Percentiles rank a stretch among this genome's conserved stretches.
phyloP scores from a whole-genome alignment of 306 rosid genomes.

The Glycine tomentella region DNA sequence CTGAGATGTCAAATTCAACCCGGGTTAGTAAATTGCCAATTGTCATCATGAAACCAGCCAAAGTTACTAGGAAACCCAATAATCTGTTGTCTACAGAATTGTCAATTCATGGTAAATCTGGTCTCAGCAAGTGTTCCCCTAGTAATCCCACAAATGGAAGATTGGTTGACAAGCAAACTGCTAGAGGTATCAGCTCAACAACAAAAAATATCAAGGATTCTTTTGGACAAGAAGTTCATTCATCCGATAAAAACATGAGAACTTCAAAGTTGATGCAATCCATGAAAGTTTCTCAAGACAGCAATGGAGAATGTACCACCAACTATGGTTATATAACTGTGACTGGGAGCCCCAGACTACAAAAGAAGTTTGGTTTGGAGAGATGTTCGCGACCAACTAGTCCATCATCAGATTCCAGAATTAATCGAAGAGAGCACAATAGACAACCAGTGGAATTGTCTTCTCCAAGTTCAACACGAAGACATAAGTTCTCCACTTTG shows the following conservation, averaged over 20 bases:
- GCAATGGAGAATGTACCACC: conserved; percentile 46
- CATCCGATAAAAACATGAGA: conserved; percentile 51
- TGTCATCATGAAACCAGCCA: conserved; percentile 69
- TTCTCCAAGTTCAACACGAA: conserved; percentile 55
- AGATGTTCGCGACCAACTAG: conserved; percentile 62
- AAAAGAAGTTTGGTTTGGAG: conserved; percentile 64
- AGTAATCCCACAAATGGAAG: conserved; percentile 52
- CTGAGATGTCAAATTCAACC: conserved; percentile 50
- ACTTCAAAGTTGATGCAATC: conserved; percentile 52
- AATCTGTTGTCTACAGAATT: conserved; percentile 44
- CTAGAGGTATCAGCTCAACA: conserved; percentile 50
- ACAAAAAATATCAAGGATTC: conserved; percentile 46
- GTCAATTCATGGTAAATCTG: conserved; percentile 47
- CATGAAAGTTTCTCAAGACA: conserved; percentile 47
- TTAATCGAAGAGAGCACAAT: conserved; percentile 52
- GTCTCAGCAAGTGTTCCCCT: conserved; percentile 42
- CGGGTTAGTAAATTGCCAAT: conserved; percentile 56
- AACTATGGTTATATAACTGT: conserved; percentile 51
- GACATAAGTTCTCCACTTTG: conserved; percentile 54
- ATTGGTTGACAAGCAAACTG: conserved; percentile 53
- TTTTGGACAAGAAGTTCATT: conserved; percentile 42
- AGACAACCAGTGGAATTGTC: conserved; percentile 49
- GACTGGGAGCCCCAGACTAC: conserved; percentile 66
- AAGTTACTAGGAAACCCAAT: conserved; percentile 53
- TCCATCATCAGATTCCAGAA: conserved; percentile 59